Percentiles rank a stretch among this genome's conserved stretches.
phyloP scores from a whole-genome alignment of 306 rosid genomes.

The Mimosa bimucronata region DNA sequence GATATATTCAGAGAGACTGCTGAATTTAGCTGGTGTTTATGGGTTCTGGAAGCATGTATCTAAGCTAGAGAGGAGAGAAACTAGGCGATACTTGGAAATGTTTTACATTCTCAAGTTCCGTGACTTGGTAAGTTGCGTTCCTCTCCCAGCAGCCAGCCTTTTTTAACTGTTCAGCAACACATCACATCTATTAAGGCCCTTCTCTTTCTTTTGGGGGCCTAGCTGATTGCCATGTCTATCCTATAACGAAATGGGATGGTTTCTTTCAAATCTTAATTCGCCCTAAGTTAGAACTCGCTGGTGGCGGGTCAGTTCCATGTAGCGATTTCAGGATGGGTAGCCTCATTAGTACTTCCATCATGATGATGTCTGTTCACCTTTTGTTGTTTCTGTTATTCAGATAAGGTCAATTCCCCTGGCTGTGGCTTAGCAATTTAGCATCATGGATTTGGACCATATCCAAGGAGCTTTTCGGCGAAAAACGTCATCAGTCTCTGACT shows the following conservation, averaged over 20 bases:
- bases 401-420: constrained; percentile 60
- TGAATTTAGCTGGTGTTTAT: constrained; percentile 84
- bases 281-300: too few species aligned
- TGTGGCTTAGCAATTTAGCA: constrained; percentile 42
- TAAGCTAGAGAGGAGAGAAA: constrained; percentile 73
- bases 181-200: too few species aligned
- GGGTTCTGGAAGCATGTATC: constrained; percentile 84
- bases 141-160: too few species aligned
- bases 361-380: constrained; percentile 10
- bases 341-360: too few species aligned
- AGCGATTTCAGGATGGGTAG: too few species aligned
- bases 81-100: constrained; percentile 77
- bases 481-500: neutral
- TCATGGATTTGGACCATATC: neutral
- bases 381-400: constrained; percentile 42
- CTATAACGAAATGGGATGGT: too few species aligned
- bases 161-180: too few species aligned
- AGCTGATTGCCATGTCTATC: too few species aligned
- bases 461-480: neutral
- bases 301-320: too few species aligned
- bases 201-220: too few species aligned
- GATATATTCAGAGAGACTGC: constrained; percentile 54
- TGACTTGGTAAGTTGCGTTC: too few species aligned
- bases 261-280: too few species aligned
- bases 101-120: constrained; percentile 71